phyloP scores from a whole-genome alignment of 371 early-diverging fungal species.

The Mucor velutinosus region DNA sequence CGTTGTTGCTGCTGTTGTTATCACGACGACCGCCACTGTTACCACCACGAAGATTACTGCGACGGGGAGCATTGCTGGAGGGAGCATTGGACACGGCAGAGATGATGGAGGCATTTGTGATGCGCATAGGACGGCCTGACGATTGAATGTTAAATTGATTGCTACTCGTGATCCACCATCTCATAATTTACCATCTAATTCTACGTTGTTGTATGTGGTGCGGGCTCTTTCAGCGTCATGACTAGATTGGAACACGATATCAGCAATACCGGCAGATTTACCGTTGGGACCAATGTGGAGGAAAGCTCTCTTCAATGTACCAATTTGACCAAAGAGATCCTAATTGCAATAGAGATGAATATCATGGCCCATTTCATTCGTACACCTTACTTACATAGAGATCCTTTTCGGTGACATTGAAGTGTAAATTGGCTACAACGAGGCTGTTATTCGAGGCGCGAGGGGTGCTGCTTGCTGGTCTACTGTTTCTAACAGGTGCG shows the following conservation, averaged over 20 bases:
- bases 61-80: conserved; percentile 7
- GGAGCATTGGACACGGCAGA: conserved; percentile 17
- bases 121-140: conserved; percentile 56
- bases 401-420: conserved; percentile 69
- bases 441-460: conserved; percentile 31
- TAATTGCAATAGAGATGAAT: conserved; percentile 14
- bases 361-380: not conserved
- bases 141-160: not conserved
- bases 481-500: conserved; percentile 8
- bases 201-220: conserved; percentile 58
- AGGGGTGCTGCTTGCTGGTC: conserved; percentile 3
- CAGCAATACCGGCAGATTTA: conserved; percentile 67
- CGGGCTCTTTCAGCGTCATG: conserved; percentile 58
- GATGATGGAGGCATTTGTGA: conserved; percentile 28
- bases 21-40: conserved; percentile 14
- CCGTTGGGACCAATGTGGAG: conserved; percentile 60
- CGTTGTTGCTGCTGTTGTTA: conserved; percentile 15
- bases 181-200: conserved; percentile 58
- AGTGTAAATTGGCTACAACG: conserved; percentile 63
- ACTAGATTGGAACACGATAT: conserved; percentile 53
- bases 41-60: conserved; percentile 16
- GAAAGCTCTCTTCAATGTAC: conserved; percentile 50
- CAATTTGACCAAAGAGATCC: conserved; percentile 61
- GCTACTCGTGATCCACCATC: not conserved
- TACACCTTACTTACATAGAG: conserved; percentile 54